These are phyloP conservation scores for Starmerella floris DNA, from an alignment of 805 yeast species.

Conservation along the genomic window DNA sequence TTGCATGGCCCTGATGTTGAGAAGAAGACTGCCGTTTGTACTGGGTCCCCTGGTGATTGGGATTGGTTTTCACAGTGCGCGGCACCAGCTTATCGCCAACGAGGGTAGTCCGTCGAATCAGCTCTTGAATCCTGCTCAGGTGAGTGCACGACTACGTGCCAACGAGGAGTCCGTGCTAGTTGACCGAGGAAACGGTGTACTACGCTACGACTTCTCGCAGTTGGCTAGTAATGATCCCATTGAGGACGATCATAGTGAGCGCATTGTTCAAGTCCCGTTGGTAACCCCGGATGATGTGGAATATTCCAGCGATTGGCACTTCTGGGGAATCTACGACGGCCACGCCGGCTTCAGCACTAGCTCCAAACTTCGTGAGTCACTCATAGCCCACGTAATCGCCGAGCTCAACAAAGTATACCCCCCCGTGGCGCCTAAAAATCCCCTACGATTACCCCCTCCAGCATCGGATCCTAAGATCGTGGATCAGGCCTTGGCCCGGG, in stretches of 20 bases:
- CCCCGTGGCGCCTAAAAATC: conserved; percentile 36
- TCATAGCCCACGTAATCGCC: conserved; percentile 61
- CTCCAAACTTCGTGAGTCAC: conserved; percentile 64
- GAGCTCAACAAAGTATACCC: conserved; percentile 51
- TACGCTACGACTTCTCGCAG: conserved; percentile 80
- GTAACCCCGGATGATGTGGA: conserved; percentile 30
- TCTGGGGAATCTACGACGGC: conserved; percentile 93
- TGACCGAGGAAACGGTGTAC: conserved; percentile 74
- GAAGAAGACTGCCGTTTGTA: conserved; percentile 33
- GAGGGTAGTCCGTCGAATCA: conserved; percentile 2
- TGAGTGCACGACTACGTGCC: conserved; percentile 51
- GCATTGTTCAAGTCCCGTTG: conserved; percentile 49
- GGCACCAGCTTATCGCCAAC: conserved; percentile 10
- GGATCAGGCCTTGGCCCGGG: conserved; percentile 67
- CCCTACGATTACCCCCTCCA: conserved; percentile 42
- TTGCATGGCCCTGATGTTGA: conserved; percentile 6
- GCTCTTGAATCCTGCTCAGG: conserved; percentile 39
- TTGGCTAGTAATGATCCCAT: conserved; percentile 84
- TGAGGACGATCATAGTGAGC: conserved; percentile 86
- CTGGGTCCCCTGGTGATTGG: conserved; percentile 17
- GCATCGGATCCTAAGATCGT: conserved; percentile 41
- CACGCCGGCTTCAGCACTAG: conserved; percentile 95
- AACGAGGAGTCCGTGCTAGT: conserved; percentile 70
- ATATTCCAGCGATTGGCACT: conserved; percentile 64
- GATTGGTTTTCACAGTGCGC: conserved; percentile 12